Percentiles rank a stretch among this genome's conserved stretches.
phyloP scores from a whole-genome alignment of 2,329 filamentous ascomycete genomes.

The Fusarium fujikuroi region DNA sequence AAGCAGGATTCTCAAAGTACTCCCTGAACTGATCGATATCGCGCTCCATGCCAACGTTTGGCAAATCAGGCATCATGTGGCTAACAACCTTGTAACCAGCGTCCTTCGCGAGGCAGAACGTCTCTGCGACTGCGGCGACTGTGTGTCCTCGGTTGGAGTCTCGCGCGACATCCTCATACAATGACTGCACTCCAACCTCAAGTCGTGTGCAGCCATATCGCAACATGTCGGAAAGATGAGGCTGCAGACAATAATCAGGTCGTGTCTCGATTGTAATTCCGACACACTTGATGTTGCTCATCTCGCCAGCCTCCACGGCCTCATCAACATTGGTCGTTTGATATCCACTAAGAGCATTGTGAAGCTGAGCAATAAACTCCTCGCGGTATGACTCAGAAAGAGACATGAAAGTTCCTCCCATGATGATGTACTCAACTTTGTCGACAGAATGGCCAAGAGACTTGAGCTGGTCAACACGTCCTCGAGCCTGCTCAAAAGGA shows the following conservation, averaged over 20 bases:
- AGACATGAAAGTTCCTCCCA: slow-evolving; percentile 99
- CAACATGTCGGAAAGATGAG: slow-evolving; percentile 95
- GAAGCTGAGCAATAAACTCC: slow-evolving; percentile 92
- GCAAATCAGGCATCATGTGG: slow-evolving; percentile 99
- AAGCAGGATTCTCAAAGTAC: slow-evolving; percentile 96
- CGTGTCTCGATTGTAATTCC: slow-evolving; percentile 98
- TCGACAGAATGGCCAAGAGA: slow-evolving; percentile 95
- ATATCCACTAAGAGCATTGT: slow-evolving; percentile 97
- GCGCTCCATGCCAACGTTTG: slow-evolving; percentile 98
- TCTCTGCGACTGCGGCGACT: slow-evolving; percentile 93
- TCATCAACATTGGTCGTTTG: slow-evolving; percentile 95
- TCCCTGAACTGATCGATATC: slow-evolving; percentile 97
- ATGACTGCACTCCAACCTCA: slow-evolving; percentile 93
- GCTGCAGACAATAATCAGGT: slow-evolving; percentile 95
- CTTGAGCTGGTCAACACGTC: slow-evolving; percentile 96
- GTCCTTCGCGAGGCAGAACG: slow-evolving; percentile 96
- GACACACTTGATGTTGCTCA: slow-evolving; percentile 97
- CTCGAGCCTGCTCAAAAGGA: slow-evolving; percentile 95
- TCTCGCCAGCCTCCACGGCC: slow-evolving; percentile 91
- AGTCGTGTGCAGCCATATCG: slow-evolving; percentile 96
- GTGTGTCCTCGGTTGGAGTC: slow-evolving; percentile 98
- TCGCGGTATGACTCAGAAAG: slow-evolving; percentile 88
- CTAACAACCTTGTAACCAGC: slow-evolving; percentile 99
- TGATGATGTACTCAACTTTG: slow-evolving; percentile 99
- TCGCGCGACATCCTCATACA: slow-evolving; percentile 98